Conservation (phyloP, 805 yeast species). For the Cyberlindnera maclurae region DNA sequence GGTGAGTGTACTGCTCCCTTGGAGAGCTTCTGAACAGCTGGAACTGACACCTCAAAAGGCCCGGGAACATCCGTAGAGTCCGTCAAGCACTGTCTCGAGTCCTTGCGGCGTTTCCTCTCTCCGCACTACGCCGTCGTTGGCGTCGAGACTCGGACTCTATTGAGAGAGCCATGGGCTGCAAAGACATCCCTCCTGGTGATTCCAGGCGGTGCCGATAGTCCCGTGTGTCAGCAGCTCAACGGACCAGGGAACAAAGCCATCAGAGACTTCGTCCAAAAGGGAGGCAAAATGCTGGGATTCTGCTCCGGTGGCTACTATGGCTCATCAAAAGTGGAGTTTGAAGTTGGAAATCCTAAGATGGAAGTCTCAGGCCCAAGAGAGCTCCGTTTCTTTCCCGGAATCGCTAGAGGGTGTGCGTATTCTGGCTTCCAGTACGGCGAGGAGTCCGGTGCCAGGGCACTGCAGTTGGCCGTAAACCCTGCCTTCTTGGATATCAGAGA, state of each 20-base stretch:
- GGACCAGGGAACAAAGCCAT: slow-evolving; percentile 62
- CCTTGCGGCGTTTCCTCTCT: slow-evolving; percentile 66
- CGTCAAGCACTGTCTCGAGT: slow-evolving; percentile 75
- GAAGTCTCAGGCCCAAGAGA: slow-evolving; percentile 88
- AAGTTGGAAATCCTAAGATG: slow-evolving; percentile 57
- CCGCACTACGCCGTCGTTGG: slow-evolving; percentile 84
- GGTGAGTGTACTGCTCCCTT: slow-evolving; percentile 27
- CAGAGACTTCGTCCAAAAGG: slow-evolving; percentile 56
- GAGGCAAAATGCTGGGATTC: slow-evolving; percentile 81
- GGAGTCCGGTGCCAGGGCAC: slow-evolving; percentile 69
- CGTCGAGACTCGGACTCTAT: slow-evolving; percentile 53
- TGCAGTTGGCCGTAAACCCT: slow-evolving; percentile 34
- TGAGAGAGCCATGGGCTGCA: slow-evolving; percentile 81
- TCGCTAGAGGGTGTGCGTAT: slow-evolving; percentile 72
- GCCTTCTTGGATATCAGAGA: slow-evolving; percentile 22
- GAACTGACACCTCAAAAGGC: slow-evolving; percentile 25
- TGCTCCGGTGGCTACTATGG: slow-evolving; percentile 96
- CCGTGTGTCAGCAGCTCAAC: slow-evolving; percentile 66
- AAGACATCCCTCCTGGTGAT: slow-evolving; percentile 75
- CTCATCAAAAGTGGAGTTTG: slow-evolving; percentile 72
- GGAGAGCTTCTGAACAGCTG: not conserved
- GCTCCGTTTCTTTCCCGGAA: slow-evolving; percentile 74
- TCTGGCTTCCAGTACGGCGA: slow-evolving; percentile 75
- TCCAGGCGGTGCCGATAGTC: slow-evolving; percentile 97
- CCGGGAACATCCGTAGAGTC: slow-evolving; percentile 86